Evolutionary conservation across 805 yeast species (phyloP).

Genomic region (Isabelozyma pseudorhagii): DNA sequence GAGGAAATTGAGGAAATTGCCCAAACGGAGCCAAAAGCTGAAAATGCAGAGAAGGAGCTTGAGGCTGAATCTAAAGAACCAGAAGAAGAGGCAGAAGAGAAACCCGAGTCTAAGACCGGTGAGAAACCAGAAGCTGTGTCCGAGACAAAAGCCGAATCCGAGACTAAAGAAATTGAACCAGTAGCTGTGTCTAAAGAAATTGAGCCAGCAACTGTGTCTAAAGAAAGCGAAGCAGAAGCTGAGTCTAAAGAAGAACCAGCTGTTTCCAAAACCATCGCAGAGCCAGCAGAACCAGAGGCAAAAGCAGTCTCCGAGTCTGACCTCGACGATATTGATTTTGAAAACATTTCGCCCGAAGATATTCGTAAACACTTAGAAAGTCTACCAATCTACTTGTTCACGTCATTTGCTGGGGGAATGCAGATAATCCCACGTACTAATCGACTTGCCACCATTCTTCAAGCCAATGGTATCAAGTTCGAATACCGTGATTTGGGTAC

Average conservation of each 20-base stretch:
- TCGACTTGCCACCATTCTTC: conserved; percentile 67
- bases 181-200: conserved; percentile 2
- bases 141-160: conserved; percentile 3
- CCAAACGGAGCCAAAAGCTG: conserved; percentile 4
- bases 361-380: conserved; percentile 40
- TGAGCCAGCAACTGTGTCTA: not conserved
- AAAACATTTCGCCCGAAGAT: conserved; percentile 39
- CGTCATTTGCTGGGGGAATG: conserved; percentile 86
- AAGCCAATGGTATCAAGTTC: conserved; percentile 68
- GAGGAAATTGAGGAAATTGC: conserved; percentile 4
- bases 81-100: conserved; percentile 1
- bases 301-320: not conserved
- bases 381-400: conserved; percentile 71
- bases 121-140: conserved; percentile 5
- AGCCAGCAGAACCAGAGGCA: not conserved
- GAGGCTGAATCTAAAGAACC: conserved; percentile 4
- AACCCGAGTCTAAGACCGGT: not conserved
- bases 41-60: conserved; percentile 6
- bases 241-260: not conserved
- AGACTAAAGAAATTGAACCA: conserved; percentile 3
- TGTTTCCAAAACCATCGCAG: too few relatives aligned
- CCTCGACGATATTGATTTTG: conserved; percentile 15
- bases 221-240: conserved; percentile 8
- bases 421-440: conserved; percentile 76
- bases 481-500: conserved; percentile 79